Percentiles rank a stretch among this genome's conserved stretches.
These are phyloP conservation scores for Rhodotorula glutinis DNA, from an alignment of 1,284 basidiomycete genomes.

Conservation along the genomic window DNA sequence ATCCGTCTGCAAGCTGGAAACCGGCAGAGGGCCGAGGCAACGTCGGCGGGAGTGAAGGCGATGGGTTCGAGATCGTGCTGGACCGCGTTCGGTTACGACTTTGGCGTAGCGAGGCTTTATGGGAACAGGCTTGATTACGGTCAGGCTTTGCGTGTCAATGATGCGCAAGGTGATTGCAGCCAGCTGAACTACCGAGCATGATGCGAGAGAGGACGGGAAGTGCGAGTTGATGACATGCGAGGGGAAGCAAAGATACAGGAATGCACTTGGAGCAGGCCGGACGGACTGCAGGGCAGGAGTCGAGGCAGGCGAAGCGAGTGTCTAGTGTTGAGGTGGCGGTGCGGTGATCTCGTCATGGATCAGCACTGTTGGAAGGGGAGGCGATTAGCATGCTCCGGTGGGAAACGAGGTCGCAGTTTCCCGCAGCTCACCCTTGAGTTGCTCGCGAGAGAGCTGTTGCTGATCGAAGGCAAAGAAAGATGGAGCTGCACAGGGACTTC, in stretches of 20 bases:
- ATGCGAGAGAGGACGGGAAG: neutral
- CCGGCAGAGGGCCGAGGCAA: constrained; percentile 49
- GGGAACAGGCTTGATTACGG: constrained; percentile 3
- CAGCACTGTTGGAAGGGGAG: constrained; percentile 43
- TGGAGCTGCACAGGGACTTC: constrained; percentile 57
- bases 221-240: neutral
- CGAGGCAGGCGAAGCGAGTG: neutral
- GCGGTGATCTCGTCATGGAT: constrained; percentile 51
- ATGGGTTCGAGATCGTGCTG: constrained; percentile 41
- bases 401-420: constrained; percentile 23
- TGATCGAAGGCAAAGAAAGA: constrained; percentile 80
- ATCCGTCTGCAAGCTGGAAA: constrained; percentile 56
- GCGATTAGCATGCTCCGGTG: no score
- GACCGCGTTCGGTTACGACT: constrained; percentile 39
- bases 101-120: constrained; percentile 38
- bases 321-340: constrained; percentile 29
- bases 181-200: neutral
- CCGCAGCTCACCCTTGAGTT: constrained; percentile 50
- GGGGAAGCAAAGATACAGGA: neutral
- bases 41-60: constrained; percentile 31
- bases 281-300: no score
- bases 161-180: neutral
- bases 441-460: constrained; percentile 53
- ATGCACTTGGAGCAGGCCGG: neutral
- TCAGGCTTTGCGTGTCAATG: no score